A percentile compares a stretch with the other conserved stretches of the same genome.
Conservation (phyloP, 768 basidiomycete species). For the Scleroderma citrinum region DNA sequence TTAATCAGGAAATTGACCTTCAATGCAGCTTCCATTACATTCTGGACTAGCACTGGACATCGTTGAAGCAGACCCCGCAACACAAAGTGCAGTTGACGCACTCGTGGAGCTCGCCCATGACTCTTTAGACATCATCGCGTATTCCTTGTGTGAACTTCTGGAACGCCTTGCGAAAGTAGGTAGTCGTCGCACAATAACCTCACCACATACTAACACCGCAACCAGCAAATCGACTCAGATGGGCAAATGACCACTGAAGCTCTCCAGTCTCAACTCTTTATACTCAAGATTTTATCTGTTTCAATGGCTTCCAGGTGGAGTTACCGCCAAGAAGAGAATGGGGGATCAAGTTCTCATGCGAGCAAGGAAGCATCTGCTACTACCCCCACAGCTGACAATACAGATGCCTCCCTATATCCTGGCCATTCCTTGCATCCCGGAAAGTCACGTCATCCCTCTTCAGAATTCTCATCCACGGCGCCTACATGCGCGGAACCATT, state of each 20-base stretch:
- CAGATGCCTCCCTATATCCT: slow-evolving; percentile 34
- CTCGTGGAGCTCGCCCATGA: slow-evolving; percentile 75
- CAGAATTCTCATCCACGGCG: slow-evolving; percentile 34
- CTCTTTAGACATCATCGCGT: slow-evolving; percentile 74
- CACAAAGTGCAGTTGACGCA: slow-evolving; percentile 70
- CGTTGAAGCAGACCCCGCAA: slow-evolving; percentile 70
- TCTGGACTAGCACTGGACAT: slow-evolving; percentile 70
- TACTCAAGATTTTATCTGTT: slow-evolving; percentile 75
- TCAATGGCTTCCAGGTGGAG: slow-evolving; percentile 77
- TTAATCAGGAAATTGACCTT: not conserved
- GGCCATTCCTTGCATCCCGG: slow-evolving; percentile 17
- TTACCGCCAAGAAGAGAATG: slow-evolving; percentile 34
- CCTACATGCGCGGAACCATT: slow-evolving; percentile 56
- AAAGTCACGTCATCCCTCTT: slow-evolving; percentile 35
- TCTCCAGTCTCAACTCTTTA: slow-evolving; percentile 80
- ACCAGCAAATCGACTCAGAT: slow-evolving; percentile 48
- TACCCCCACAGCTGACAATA: slow-evolving; percentile 19
- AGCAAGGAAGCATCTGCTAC: slow-evolving; percentile 33
- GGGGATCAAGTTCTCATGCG: slow-evolving; percentile 37
- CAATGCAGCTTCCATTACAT: slow-evolving; percentile 69
- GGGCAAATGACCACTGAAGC: slow-evolving; percentile 59
- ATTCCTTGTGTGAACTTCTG: slow-evolving; percentile 68
- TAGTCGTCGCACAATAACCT: slow-evolving; percentile 5
- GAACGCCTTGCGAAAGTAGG: slow-evolving; percentile 73
- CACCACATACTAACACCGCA: slow-evolving; percentile 10